These are phyloP conservation scores for Centaurea solstitialis DNA, from an alignment of 129 eudicot species.

Conservation along the genomic window DNA sequence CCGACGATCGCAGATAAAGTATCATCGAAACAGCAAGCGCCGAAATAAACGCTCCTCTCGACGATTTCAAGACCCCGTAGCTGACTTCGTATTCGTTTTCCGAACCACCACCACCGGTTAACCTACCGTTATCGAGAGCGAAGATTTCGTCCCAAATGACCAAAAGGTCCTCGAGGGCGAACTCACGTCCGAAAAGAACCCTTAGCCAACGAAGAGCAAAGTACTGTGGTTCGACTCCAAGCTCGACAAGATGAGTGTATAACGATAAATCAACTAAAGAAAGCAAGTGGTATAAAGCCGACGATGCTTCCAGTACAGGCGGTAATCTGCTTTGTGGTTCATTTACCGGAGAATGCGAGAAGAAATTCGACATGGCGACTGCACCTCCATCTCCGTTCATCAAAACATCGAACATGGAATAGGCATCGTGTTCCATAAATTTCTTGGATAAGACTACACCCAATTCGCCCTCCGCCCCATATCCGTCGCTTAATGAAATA, in stretches of 20 bases:
- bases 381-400: conserved; percentile 88
- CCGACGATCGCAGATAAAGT: conserved; percentile 69
- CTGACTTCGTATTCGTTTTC: conserved; percentile 41
- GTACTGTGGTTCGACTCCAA: conserved; percentile 98
- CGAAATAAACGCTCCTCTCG: conserved; percentile 81
- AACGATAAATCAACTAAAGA: conserved; percentile 81
- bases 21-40: conserved; percentile 92
- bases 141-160: conserved; percentile 91
- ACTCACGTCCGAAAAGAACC: conserved; percentile 92
- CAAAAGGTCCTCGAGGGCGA: conserved; percentile 67
- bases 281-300: conserved; percentile 76
- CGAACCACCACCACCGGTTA: neutral
- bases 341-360: conserved; percentile 55
- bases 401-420: conserved; percentile 87
- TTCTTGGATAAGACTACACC: conserved; percentile 85
- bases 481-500: conserved; percentile 54
- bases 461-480: conserved; percentile 52
- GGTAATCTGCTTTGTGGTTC: conserved; percentile 54
- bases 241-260: conserved; percentile 77
- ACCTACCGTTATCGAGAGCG: conserved; percentile 55
- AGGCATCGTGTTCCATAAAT: conserved; percentile 96
- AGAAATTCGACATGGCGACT: conserved; percentile 85
- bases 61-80: conserved; percentile 56
- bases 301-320: conserved; percentile 94
- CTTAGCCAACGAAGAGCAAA: conserved; percentile 94